Conservation (phyloP, 495 filamentous ascomycete genomes). For the Penicillium parvum region DNA sequence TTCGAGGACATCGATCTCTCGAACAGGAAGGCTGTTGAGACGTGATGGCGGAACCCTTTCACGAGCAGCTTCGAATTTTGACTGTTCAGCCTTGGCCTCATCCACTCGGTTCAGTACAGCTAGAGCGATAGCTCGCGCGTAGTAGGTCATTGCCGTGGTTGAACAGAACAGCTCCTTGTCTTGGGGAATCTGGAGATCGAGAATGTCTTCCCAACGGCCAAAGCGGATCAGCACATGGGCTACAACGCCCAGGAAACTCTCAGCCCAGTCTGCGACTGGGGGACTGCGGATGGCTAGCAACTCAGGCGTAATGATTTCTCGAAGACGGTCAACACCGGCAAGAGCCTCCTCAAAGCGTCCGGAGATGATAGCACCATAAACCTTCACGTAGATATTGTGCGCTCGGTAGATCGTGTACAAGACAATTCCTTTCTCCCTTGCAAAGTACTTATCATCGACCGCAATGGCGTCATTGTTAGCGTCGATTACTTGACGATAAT, state of each 20-base stretch:
- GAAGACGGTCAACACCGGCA: conserved; percentile 47
- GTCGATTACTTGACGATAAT: conserved; percentile 53
- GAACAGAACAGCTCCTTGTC: conserved; percentile 51
- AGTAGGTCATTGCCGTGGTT: conserved; percentile 54
- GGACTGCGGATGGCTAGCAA: conserved; percentile 55
- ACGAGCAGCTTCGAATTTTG: conserved; percentile 39
- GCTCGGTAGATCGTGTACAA: conserved; percentile 63
- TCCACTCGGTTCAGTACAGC: conserved; percentile 44
- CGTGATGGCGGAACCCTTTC: conserved; percentile 43
- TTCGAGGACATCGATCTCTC: conserved; percentile 48
- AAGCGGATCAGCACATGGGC: conserved; percentile 63
- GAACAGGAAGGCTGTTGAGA: conserved; percentile 54
- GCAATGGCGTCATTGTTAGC: conserved; percentile 52
- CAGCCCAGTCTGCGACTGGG: conserved; percentile 65
- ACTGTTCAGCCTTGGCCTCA: conserved; percentile 40
- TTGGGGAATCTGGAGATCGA: conserved; percentile 39
- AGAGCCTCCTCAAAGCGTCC: conserved; percentile 50
- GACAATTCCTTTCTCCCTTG: conserved; percentile 41
- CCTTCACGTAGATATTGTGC: conserved; percentile 58
- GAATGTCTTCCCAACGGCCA: conserved; percentile 55
- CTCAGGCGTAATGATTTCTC: conserved; percentile 49
- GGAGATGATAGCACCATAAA: conserved; percentile 65
- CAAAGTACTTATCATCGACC: conserved; percentile 54
- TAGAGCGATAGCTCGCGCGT: conserved; percentile 54
- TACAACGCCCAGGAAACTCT: conserved; percentile 54